Evolutionary conservation across 768 basidiomycete genomes (phyloP).

Genomic region (Lyophyllum atratum): DNA sequence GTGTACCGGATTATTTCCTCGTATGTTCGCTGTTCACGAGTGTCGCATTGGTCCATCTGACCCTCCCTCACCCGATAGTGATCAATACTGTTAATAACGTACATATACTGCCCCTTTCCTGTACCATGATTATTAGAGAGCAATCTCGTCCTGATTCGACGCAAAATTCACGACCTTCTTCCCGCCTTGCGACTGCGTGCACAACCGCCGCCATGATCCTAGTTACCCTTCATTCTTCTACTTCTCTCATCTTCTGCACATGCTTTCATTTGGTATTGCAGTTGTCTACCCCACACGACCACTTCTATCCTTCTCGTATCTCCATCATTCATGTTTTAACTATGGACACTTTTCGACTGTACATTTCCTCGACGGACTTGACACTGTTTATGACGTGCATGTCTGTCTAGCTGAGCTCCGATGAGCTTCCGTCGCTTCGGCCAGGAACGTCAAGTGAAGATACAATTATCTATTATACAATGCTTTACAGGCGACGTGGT

Average conservation of each 20-base stretch:
- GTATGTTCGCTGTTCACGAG: conserved; percentile 43
- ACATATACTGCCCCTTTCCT: conserved; percentile 23
- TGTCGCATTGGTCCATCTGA: not conserved
- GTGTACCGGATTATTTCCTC: conserved; percentile 93
- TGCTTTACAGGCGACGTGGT: not conserved
- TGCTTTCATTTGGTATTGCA: not conserved
- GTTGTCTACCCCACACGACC: not conserved
- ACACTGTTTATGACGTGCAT: not conserved
- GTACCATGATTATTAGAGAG: conserved; percentile 27
- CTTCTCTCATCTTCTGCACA: not conserved
- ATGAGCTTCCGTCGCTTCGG: too few relatives aligned
- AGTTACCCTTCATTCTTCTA: conserved; percentile 1
- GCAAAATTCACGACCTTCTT: conserved; percentile 10
- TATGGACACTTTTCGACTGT: conserved; percentile 4
- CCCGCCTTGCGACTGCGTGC: not conserved
- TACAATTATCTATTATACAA: not conserved
- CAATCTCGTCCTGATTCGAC: conserved; percentile 11
- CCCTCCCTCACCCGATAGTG: conserved; percentile 15
- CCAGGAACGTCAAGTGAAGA: too few relatives aligned
- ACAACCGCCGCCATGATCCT: conserved; percentile 6
- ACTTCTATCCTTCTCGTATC: conserved; percentile 2
- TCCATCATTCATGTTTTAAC: conserved; percentile 2
- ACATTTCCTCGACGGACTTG: not conserved
- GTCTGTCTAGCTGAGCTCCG: too few relatives aligned
- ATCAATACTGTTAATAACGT: conserved; percentile 24